Base-by-base conservation (phyloP, 2,329 filamentous ascomycete genomes). In the Apiospora malaysiana region DNA sequence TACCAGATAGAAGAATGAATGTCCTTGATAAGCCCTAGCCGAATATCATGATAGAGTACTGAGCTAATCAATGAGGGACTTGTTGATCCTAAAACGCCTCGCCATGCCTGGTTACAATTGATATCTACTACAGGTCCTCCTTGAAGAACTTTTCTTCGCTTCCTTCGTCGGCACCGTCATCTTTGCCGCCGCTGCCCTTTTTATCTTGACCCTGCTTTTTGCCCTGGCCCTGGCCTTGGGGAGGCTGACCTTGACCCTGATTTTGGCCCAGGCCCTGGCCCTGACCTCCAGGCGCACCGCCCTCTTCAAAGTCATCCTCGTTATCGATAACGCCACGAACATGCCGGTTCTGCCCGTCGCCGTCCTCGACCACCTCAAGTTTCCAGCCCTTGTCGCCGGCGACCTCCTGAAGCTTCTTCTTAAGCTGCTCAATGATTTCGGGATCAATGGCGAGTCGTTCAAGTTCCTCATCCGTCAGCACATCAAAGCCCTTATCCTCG, bases 351-450 rank as follows among this genome's bases (percentile, higher is more conserved):
- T 80, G 78, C 5, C 85, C 83, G 27, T 88, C 86, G 1, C 91
- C 88, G 14, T 89, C 85, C 76, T 96, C 92, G 0, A 96, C 89
- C 18, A 96, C 85, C 80, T 96, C 93, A 71, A 97, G 83, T 76
- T 91, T 92, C 94, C 94, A 97, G 21, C 90, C 90, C 74, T 90
- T 88, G 9, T 91, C 90, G 2, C 90, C 88, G 0, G 93, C 93
- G 51, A 93, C 78, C 76, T 90, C 87, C 78, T 93, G 86, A 71
- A 97, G 81, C 77, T 93, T 85, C 73, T 90, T 86, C 76, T 88
- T 88, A 78, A 97, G 84, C 65, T 90, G 85, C 75, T 95, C 90
- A 3, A 97, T 85, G 59, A 91, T 86, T 66, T 91, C 87, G 0
- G 88, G 88, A 69, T 91, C 88, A 42, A 95, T 84, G 18, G 92